phyloP scores from a whole-genome alignment of 1,284 basidiomycete species.

The Cutaneotrichosporon cavernicola region DNA sequence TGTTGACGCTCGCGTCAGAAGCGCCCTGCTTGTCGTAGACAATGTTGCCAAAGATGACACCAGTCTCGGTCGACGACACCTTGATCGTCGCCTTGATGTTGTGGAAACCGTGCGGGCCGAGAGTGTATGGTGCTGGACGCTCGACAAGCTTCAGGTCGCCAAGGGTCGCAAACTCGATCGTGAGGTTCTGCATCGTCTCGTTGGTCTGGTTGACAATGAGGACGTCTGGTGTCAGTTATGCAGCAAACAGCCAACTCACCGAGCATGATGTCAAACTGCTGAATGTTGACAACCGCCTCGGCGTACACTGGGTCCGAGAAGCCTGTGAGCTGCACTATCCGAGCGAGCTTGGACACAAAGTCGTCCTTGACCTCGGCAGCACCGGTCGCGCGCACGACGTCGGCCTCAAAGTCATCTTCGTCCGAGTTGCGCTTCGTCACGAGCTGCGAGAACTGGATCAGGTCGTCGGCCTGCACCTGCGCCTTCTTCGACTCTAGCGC shows the following conservation, averaged over 20 bases:
- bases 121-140: slow-evolving; percentile 84
- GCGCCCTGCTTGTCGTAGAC: slow-evolving; percentile 92
- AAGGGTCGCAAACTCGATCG: slow-evolving; percentile 94
- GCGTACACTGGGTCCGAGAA: slow-evolving; percentile 99
- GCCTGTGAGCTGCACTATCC: slow-evolving; percentile 94
- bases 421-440: slow-evolving; percentile 80
- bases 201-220: slow-evolving; percentile 95
- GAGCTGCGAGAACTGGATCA: slow-evolving; percentile 90
- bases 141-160: slow-evolving; percentile 98
- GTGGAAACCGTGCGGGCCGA: slow-evolving; percentile 96
- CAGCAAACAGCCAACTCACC: neutral
- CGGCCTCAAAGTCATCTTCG: slow-evolving; percentile 68
- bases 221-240: slow-evolving; percentile 61
- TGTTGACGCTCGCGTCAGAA: slow-evolving; percentile 70
- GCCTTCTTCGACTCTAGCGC: slow-evolving; percentile 71
- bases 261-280: slow-evolving; percentile 95
- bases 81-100: slow-evolving; percentile 99
- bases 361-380: slow-evolving; percentile 81
- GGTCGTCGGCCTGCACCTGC: slow-evolving; percentile 86
- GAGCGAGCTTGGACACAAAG: slow-evolving; percentile 92
- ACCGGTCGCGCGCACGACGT: slow-evolving; percentile 88
- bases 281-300: slow-evolving; percentile 96
- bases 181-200: slow-evolving; percentile 94
- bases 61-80: slow-evolving; percentile 94
- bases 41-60: slow-evolving; percentile 97